Conservation (phyloP, 2,329 filamentous ascomycete species). For the Chaetomium sp. region DNA sequence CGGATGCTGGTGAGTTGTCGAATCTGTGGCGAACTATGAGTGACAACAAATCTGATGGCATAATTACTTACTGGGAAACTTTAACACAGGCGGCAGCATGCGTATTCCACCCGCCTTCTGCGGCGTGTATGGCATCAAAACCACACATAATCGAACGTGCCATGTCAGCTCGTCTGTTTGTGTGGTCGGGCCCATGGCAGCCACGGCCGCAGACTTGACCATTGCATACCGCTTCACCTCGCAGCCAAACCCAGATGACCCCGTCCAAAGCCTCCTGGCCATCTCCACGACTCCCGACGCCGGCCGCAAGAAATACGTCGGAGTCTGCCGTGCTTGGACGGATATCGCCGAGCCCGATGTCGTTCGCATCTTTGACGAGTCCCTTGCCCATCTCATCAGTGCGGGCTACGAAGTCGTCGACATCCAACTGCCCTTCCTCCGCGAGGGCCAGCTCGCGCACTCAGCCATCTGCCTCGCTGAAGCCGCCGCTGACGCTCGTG, state of each 20-base stretch:
- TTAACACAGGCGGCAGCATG: slow-evolving; percentile 53
- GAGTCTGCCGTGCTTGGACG: slow-evolving; percentile 64
- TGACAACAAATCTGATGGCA: no score
- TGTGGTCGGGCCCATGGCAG: slow-evolving; percentile 69
- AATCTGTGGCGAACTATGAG: no score
- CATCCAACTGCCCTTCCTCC: slow-evolving; percentile 59
- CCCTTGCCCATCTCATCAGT: slow-evolving; percentile 52
- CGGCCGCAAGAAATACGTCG: slow-evolving; percentile 55
- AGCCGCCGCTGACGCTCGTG: slow-evolving; percentile 44
- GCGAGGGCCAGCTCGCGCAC: slow-evolving; percentile 70
- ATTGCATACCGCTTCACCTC: slow-evolving; percentile 78
- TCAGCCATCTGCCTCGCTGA: slow-evolving; percentile 71
- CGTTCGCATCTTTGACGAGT: slow-evolving; percentile 51
- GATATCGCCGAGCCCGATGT: slow-evolving; percentile 61
- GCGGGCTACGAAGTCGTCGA: slow-evolving; percentile 47
- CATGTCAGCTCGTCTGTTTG: slow-evolving; percentile 47
- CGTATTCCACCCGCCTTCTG: slow-evolving; percentile 71
- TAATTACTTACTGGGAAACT: no score
- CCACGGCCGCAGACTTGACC: slow-evolving; percentile 69
- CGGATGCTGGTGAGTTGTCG: slow-evolving; percentile 50
- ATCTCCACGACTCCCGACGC: slow-evolving; percentile 43
- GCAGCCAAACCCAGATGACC: slow-evolving; percentile 59
- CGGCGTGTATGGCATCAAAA: slow-evolving; percentile 75
- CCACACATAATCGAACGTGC: slow-evolving; percentile 64
- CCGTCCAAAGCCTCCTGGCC: slow-evolving; percentile 56